These are phyloP conservation scores for Colletotrichum gloeosporioides DNA, from an alignment of 2,329 filamentous ascomycete genomes.

Conservation along the genomic window DNA sequence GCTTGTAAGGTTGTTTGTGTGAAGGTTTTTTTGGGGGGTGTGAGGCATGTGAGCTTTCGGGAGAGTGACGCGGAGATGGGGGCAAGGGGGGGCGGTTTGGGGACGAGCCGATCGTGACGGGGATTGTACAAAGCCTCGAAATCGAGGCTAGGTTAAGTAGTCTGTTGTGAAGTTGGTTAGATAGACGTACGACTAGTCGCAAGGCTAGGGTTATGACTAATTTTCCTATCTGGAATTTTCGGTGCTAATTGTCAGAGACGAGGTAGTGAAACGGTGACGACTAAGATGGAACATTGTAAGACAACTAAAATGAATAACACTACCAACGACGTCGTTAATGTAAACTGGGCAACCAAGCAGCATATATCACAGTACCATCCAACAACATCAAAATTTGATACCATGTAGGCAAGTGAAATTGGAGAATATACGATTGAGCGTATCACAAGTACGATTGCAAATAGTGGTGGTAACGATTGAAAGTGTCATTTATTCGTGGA, in stretches of 20 bases:
- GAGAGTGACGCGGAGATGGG: neutral
- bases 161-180: neutral
- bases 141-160: neutral
- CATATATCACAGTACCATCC: too few relatives aligned
- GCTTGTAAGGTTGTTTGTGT: neutral
- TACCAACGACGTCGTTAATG: too few relatives aligned
- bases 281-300: neutral
- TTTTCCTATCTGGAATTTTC: neutral
- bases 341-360: too few relatives aligned
- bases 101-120: neutral
- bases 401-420: too few relatives aligned
- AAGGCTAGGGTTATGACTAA: neutral
- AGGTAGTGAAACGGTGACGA: neutral
- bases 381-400: too few relatives aligned
- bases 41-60: neutral
- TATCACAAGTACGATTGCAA: fast-evolving
- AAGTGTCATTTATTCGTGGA: neutral
- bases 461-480: neutral
- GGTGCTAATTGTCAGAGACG: neutral
- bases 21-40: neutral
- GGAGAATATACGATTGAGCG: too few relatives aligned
- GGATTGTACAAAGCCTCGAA: neutral
- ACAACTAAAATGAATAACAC: too few relatives aligned
- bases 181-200: neutral
- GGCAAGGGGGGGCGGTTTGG: neutral